These are phyloP conservation scores for Colletotrichum karsti DNA, from an alignment of 2,329 filamentous ascomycete genomes.

Conservation along the genomic window DNA sequence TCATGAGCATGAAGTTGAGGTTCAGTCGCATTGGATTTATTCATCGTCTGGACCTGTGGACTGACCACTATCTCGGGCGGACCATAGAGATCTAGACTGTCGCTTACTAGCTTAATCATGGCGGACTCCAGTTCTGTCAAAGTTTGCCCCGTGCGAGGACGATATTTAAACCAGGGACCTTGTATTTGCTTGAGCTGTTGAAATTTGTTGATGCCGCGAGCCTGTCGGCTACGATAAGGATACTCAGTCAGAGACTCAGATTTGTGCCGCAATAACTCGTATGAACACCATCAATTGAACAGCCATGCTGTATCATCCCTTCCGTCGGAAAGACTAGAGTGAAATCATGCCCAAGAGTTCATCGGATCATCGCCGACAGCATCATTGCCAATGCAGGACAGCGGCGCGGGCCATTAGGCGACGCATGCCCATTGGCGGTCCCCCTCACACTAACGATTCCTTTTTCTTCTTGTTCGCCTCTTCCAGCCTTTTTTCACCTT, in stretches of 20 bases:
- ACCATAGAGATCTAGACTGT: slow-evolving; percentile 2
- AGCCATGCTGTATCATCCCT: neutral
- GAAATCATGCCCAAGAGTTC: neutral
- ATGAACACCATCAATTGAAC: too few species aligned
- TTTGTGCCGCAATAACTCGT: neutral
- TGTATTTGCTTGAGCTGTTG: neutral
- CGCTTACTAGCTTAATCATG: neutral
- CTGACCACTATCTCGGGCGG: neutral
- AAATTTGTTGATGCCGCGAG: too few species aligned
- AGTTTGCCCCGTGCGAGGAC: neutral
- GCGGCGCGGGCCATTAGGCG: slow-evolving; percentile 15
- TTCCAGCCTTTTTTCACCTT: neutral
- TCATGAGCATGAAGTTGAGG: neutral
- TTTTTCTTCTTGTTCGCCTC: neutral
- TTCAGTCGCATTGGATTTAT: neutral
- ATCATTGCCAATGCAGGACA: slow-evolving; percentile 23
- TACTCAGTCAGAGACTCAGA: neutral
- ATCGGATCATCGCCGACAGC: slow-evolving; percentile 23
- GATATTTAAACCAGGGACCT: neutral
- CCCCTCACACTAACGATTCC: slow-evolving; percentile 6
- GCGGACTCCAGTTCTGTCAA: neutral
- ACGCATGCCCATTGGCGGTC: slow-evolving; percentile 12
- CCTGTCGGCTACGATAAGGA: too few species aligned
- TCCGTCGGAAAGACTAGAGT: neutral
- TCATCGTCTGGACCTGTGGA: neutral